These are phyloP conservation scores for Calocybe cyanea DNA, from an alignment of 768 basidiomycete genomes.

Conservation along the genomic window DNA sequence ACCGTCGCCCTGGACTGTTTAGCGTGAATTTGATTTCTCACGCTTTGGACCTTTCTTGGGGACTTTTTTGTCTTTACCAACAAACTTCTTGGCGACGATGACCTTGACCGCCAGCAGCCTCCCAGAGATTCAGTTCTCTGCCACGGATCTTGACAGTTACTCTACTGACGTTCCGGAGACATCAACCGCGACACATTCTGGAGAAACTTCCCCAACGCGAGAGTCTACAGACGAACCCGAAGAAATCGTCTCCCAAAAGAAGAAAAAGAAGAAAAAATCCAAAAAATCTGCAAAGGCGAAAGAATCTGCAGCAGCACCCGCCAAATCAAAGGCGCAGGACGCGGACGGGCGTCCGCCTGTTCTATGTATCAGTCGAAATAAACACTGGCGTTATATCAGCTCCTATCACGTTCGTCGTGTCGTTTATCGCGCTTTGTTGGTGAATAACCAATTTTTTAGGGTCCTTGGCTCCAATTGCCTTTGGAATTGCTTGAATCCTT, in stretches of 20 bases:
- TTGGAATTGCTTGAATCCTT: conserved; percentile 83
- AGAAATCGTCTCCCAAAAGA: conserved; percentile 39
- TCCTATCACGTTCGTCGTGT: conserved; percentile 75
- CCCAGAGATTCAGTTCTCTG: conserved; percentile 3
- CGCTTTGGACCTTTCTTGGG: not conserved
- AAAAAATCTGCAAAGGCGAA: conserved; percentile 52
- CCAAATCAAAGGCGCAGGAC: conserved; percentile 28
- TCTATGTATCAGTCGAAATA: conserved; percentile 87
- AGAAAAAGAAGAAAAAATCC: conserved; percentile 68
- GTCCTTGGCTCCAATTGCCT: conserved; percentile 89
- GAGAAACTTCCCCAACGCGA: conserved; percentile 27
- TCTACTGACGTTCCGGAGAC: conserved; percentile 7
- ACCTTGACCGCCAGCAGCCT: too few species aligned
- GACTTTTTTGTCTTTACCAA: not conserved
- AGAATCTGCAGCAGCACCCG: conserved; percentile 26
- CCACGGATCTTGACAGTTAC: not conserved
- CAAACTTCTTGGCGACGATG: not conserved
- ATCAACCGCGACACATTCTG: conserved; percentile 19
- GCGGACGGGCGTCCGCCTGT: conserved; percentile 55
- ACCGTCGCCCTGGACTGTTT: too few species aligned
- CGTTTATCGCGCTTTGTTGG: not conserved
- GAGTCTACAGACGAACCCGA: conserved; percentile 23
- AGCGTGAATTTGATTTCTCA: not conserved
- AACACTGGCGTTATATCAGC: conserved; percentile 92
- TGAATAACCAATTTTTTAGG: conserved; percentile 41